These are phyloP conservation scores for Clavispora fructus DNA, from an alignment of 805 yeast genomes.

Conservation along the genomic window DNA sequence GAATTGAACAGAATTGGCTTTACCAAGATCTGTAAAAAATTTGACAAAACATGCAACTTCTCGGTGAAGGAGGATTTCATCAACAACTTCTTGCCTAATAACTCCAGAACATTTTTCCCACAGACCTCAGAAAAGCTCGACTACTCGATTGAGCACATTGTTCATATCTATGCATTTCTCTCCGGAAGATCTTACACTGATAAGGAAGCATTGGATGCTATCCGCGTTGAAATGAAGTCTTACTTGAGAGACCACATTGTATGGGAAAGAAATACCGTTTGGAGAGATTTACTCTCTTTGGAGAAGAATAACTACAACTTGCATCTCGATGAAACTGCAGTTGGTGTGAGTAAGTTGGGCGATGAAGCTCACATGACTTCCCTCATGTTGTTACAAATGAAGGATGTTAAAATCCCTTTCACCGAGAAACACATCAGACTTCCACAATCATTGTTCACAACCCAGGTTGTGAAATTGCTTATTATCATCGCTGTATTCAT, in stretches of 20 bases:
- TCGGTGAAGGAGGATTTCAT: conserved; percentile 57
- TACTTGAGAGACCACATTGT: conserved; percentile 85
- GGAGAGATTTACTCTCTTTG: conserved; percentile 93
- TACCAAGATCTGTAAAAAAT: conserved; percentile 84
- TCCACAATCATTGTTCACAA: conserved; percentile 45
- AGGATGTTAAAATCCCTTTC: conserved; percentile 30
- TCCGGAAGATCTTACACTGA: conserved; percentile 33
- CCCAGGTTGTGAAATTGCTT: conserved; percentile 39
- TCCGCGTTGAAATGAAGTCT: conserved; percentile 43
- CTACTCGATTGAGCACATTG: conserved; percentile 46
- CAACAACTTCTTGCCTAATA: conserved; percentile 34
- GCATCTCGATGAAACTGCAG: conserved; percentile 15
- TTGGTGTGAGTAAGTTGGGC: conserved; percentile 14
- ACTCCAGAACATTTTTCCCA: conserved; percentile 53
- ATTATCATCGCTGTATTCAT: conserved; percentile 47
- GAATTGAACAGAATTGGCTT: conserved; percentile 88
- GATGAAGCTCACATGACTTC: conserved; percentile 11
- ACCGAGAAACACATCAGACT: conserved; percentile 18
- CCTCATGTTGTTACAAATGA: conserved; percentile 14
- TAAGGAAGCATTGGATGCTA: conserved; percentile 37
- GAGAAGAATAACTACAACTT: conserved; percentile 17
- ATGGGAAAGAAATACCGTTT: conserved; percentile 96
- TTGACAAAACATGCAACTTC: conserved; percentile 75
- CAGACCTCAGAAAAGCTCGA: conserved; percentile 35
- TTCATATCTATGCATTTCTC: conserved; percentile 48